Base-by-base conservation (phyloP, 306 rosid genomes). In the Cicer yamashitae region DNA sequence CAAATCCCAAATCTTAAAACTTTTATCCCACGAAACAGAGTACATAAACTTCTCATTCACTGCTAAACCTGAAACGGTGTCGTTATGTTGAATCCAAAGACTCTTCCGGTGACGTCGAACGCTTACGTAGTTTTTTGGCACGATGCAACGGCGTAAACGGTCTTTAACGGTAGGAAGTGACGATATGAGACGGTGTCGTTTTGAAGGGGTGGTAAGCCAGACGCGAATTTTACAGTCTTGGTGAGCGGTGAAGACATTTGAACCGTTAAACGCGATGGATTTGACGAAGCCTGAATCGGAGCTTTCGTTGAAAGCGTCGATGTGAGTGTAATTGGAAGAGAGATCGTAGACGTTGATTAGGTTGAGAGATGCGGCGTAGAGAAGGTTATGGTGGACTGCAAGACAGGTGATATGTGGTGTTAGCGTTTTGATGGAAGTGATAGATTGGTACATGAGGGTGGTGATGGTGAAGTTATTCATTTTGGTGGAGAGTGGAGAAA, bases 21-120 rank as follows among this genome's bases (percentile, higher is more conserved):
- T 83, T 71, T 67, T 88, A 30, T 90, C 92, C 96, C 96, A 90
- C 2, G 96, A 90, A 74, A 79, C 82, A 0, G 96, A 90, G 61
- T 77, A 90, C 77, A 90, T 73, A 0, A 86, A 13, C 2, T 70
- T 79, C 13, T 70, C 25, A 12, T 79, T 67, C 0, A 88, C 84
- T 0, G 61, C 88, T 6, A 90, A 50, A 5, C 88, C 90, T 0
- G 92, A 84, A 1, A 90, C 90, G 0, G 92, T 79, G 15, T 90
- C 96, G 9, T 57, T 84, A 10, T 90, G 96, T 34, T 90, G 83
- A n/a, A 90, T 84, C 90, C 92, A 87, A 5, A 90, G 90, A 44
- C 74, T 68, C 58, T 67, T 73, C 48, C 75, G 76, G 77, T 88
- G 90, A 2, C 90, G 85, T 0, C 90, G 74, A 10, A 86, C 88